These are phyloP conservation scores for Boletus pseudopeckii DNA, from an alignment of 768 basidiomycete species.

Conservation along the genomic window DNA sequence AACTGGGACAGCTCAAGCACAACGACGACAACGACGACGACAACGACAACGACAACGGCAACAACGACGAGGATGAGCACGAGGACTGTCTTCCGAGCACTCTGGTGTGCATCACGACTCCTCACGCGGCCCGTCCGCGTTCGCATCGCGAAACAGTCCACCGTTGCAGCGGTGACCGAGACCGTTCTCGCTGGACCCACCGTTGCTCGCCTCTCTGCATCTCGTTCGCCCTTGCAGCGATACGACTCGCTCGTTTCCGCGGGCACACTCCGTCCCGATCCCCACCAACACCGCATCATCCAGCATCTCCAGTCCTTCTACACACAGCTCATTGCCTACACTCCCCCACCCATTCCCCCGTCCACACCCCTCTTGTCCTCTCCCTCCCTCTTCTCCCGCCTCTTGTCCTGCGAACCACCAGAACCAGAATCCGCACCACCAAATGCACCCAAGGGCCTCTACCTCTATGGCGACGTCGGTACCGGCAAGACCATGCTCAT, in stretches of 20 bases:
- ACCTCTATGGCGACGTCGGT: constrained; percentile 95
- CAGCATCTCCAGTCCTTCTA: constrained; percentile 78
- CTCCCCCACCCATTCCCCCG: constrained; percentile 58
- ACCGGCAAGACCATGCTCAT: constrained; percentile 99
- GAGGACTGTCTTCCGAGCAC: background rate
- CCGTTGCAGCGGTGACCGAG: background rate
- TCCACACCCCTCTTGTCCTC: constrained; percentile 28
- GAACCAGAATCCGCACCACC: constrained; percentile 38
- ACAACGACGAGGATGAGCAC: constrained; percentile 1
- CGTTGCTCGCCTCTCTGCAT: background rate
- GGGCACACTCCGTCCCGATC: constrained; percentile 66
- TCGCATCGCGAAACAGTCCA: constrained; percentile 12
- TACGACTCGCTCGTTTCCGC: constrained; percentile 48
- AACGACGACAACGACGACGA: background rate
- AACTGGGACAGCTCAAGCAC: background rate
- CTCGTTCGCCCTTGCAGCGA: constrained; percentile 31
- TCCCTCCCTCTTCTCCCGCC: constrained; percentile 20
- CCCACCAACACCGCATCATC: constrained; percentile 83
- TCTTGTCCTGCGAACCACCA: constrained; percentile 28
- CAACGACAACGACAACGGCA: constrained; percentile 5
- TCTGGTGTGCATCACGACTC: background rate
- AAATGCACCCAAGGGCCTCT: constrained; percentile 78
- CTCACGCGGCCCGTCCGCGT: background rate
- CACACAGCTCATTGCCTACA: constrained; percentile 63
- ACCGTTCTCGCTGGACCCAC: background rate